phyloP scores from a whole-genome alignment of 1,139 yeast genomes.

The Saccharomycopsis phalli region DNA sequence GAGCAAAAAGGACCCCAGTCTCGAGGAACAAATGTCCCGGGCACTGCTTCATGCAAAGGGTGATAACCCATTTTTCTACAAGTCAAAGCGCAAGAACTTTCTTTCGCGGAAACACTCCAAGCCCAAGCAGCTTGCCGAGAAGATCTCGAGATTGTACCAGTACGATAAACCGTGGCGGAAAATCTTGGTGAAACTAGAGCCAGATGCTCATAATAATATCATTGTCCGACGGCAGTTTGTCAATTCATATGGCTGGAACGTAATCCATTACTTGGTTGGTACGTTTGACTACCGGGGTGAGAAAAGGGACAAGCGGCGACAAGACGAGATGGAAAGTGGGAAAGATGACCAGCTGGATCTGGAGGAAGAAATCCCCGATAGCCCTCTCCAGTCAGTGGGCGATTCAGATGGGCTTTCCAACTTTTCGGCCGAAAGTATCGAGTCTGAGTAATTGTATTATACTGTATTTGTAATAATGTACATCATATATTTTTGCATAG shows the following conservation, averaged over 20 bases:
- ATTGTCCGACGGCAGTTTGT: slow-evolving; percentile 41
- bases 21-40: not conserved
- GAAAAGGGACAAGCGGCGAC: not conserved
- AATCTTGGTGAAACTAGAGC: slow-evolving; percentile 37
- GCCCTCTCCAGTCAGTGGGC: no score
- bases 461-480: no score
- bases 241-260: slow-evolving; percentile 48
- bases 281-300: slow-evolving; percentile 23
- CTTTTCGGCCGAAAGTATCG: no score
- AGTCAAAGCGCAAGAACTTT: slow-evolving; percentile 9
- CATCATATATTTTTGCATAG: no score
- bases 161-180: slow-evolving; percentile 50
- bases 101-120: slow-evolving; percentile 14
- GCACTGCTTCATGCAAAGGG: not conserved
- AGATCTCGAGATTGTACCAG: slow-evolving; percentile 85
- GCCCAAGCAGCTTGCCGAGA: slow-evolving; percentile 52
- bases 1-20: not conserved
- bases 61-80: slow-evolving; percentile 18
- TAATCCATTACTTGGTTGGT: slow-evolving; percentile 38
- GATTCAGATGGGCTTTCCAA: no score
- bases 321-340: no score
- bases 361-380: no score
- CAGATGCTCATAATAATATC: slow-evolving; percentile 45
- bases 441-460: no score
- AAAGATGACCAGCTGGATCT: no score